These are phyloP conservation scores for Rhizopogon sp. DNA, from an alignment of 768 basidiomycete genomes.

Conservation along the genomic window DNA sequence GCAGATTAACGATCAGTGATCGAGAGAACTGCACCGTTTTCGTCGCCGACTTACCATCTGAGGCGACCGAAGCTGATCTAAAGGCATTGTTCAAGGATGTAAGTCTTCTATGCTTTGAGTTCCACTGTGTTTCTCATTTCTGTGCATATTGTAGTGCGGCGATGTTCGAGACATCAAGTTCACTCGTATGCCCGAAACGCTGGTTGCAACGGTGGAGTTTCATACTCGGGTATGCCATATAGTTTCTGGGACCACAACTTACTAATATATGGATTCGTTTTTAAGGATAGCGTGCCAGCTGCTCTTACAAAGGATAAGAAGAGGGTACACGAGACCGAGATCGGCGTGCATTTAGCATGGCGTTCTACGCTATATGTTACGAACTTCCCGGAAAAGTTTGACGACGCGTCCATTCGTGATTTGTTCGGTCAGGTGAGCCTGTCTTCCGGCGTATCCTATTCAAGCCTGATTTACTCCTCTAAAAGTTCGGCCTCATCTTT, in stretches of 20 bases:
- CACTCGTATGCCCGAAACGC: conserved; percentile 47
- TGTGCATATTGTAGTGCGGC: conserved; percentile 63
- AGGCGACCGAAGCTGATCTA: conserved; percentile 63
- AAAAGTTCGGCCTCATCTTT: conserved; percentile 83
- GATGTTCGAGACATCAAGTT: conserved; percentile 80
- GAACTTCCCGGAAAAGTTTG: conserved; percentile 85
- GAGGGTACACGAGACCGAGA: conserved; percentile 65
- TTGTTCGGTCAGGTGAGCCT: conserved; percentile 70
- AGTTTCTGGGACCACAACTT: background rate
- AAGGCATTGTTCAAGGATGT: conserved; percentile 81
- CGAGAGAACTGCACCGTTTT: conserved; percentile 94
- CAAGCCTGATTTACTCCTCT: conserved; percentile 3
- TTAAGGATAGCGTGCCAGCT: conserved; percentile 73
- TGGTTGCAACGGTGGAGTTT: conserved; percentile 91
- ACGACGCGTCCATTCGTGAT: conserved; percentile 70
- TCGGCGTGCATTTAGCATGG: conserved; percentile 89
- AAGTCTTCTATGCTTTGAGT: conserved; percentile 17
- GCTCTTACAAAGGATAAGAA: conserved; percentile 97
- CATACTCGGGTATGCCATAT: conserved; percentile 38
- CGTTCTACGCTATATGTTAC: conserved; percentile 92
- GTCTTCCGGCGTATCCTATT: background rate
- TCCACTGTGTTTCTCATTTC: background rate
- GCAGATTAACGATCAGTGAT: conserved; percentile 49
- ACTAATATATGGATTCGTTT: background rate
- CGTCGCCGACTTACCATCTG: conserved; percentile 62